These are phyloP conservation scores for Ganoderma lingzhi DNA, from an alignment of 1,284 basidiomycete species.

Conservation along the genomic window DNA sequence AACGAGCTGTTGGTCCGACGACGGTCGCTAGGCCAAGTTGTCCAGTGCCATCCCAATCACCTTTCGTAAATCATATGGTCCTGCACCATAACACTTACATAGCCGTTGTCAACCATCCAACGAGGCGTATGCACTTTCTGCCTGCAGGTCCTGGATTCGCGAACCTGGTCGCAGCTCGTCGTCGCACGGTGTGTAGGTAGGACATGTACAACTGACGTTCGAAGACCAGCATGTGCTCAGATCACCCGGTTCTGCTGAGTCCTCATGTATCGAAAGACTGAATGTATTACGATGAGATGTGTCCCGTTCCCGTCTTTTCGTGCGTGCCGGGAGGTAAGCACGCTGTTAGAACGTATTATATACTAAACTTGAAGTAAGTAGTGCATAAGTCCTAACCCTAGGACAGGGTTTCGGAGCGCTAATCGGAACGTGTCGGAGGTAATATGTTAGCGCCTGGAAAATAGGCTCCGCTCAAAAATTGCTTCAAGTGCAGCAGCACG, in stretches of 20 bases:
- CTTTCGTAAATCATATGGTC: not conserved
- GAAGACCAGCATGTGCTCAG: not conserved
- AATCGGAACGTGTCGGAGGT: not conserved
- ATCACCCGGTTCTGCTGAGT: not conserved
- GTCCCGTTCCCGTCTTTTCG: not conserved
- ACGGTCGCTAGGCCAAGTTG: too few relatives aligned
- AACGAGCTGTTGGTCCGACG: not conserved
- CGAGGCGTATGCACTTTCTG: not conserved
- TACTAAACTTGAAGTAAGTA: too few relatives aligned
- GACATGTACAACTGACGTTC: not conserved
- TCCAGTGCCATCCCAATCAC: not conserved
- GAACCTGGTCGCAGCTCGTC: not conserved
- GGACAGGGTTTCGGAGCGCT: constrained; percentile 14
- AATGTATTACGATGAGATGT: not conserved
- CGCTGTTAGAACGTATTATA: not conserved
- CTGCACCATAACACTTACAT: not conserved
- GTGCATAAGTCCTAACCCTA: constrained; percentile 16
- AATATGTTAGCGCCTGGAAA: not conserved
- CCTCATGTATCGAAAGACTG: not conserved
- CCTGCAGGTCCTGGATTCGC: not conserved
- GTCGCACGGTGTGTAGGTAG: not conserved
- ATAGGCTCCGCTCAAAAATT: constrained; percentile 23
- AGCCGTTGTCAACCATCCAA: not conserved
- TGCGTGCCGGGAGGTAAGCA: not conserved
- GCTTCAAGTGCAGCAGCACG: constrained; percentile 16